phyloP scores from a whole-genome alignment of 495 filamentous ascomycete genomes.

The Saxispiralis lemnorum region DNA sequence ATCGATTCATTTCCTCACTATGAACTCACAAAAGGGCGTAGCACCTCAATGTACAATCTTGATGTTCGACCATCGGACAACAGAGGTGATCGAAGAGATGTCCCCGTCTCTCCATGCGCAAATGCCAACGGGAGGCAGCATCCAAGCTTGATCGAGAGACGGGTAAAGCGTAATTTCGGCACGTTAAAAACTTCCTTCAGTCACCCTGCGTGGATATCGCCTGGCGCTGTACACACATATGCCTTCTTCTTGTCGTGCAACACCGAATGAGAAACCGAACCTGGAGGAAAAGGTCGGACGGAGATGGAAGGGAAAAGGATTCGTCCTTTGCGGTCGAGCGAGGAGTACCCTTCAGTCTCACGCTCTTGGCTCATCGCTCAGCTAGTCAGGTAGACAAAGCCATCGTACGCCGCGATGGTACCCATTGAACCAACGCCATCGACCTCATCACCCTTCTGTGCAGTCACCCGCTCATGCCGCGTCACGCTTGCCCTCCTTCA shows the following conservation, averaged over 20 bases:
- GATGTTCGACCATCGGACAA: too few relatives aligned
- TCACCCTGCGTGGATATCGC: conserved; percentile 53
- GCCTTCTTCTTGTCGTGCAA: conserved; percentile 31
- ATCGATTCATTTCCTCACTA: too few relatives aligned
- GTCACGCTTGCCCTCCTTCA: conserved; percentile 77
- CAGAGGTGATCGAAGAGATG: conserved; percentile 26
- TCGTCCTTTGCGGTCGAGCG: conserved; percentile 8
- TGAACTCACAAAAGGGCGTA: too few relatives aligned
- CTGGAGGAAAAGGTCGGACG: too few relatives aligned
- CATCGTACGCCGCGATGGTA: too few relatives aligned
- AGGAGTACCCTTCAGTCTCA: neutral
- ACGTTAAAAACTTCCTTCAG: conserved; percentile 88
- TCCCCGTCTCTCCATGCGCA: conserved; percentile 85
- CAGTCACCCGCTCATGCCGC: conserved; percentile 36
- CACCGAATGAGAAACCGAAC: conserved; percentile 2
- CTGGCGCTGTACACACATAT: conserved; percentile 99
- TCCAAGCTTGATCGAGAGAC: conserved; percentile 87
- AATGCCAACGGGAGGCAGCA: conserved; percentile 40
- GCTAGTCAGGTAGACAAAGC: too few relatives aligned
- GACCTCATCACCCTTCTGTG: conserved; percentile 4
- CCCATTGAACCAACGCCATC: conserved; percentile 15
- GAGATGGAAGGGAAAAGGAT: too few relatives aligned
- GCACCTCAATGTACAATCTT: too few relatives aligned
- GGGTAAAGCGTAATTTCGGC: conserved; percentile 58
- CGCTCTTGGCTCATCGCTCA: neutral